These are phyloP conservation scores for Gossypium davidsonii DNA, from an alignment of 441 rosid genomes.

Conservation along the genomic window DNA sequence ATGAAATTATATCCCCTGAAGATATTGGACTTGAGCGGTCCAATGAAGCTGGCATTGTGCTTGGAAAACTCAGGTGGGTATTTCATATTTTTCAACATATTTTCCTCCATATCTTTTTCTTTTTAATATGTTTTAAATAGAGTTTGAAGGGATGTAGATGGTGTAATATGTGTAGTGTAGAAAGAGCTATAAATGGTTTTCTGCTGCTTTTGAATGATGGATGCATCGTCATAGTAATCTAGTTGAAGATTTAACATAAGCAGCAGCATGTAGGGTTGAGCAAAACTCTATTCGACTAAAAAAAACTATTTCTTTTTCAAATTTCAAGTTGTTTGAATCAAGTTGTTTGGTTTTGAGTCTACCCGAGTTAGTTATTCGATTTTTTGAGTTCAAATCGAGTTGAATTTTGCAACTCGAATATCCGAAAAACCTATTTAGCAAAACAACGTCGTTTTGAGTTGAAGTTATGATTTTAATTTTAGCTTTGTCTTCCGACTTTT, in stretches of 20 bases:
- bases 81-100: background rate
- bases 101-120: background rate
- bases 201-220: background rate
- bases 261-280: background rate
- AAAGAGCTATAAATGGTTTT: background rate
- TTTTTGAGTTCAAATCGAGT: too few species aligned
- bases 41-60: conserved; percentile 88
- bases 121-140: background rate
- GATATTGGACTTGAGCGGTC: conserved; percentile 89
- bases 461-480: too few species aligned
- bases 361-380: too few species aligned
- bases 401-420: too few species aligned
- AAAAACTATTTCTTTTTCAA: too few species aligned
- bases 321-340: too few species aligned
- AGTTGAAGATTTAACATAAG: background rate
- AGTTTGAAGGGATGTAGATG: background rate
- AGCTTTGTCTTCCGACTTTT: too few species aligned
- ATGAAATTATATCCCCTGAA: conserved; percentile 86
- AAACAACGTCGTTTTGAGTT: too few species aligned
- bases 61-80: conserved; percentile 81
- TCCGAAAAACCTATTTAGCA: too few species aligned
- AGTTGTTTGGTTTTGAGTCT: too few species aligned
- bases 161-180: background rate
- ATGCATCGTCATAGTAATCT: too few species aligned
- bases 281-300: too few species aligned